Conservation (phyloP, 495 filamentous ascomycete genomes). For the Aspergillus sclerotioniger region DNA sequence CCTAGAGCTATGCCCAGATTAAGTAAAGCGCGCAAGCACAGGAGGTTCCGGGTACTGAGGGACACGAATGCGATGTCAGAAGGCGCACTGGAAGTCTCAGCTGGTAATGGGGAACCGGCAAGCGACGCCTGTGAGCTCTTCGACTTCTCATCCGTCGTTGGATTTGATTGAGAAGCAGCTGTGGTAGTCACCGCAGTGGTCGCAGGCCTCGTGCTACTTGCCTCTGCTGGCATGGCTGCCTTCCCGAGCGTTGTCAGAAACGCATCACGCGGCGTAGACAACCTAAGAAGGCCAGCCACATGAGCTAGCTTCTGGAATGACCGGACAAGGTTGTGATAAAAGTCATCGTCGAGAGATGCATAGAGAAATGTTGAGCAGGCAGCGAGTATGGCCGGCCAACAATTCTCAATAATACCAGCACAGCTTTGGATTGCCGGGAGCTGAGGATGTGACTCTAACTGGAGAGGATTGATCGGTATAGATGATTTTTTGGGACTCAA, state of each 20-base stretch:
- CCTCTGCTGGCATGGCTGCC: slow-evolving; percentile 78
- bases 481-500: slow-evolving; percentile 54
- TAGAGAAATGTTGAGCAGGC: slow-evolving; percentile 93
- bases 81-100: slow-evolving; percentile 21
- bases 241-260: slow-evolving; percentile 93
- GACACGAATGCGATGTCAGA: slow-evolving; percentile 39
- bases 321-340: slow-evolving; percentile 88
- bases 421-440: slow-evolving; percentile 69
- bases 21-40: slow-evolving; percentile 84
- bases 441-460: slow-evolving; percentile 66
- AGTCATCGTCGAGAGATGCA: slow-evolving; percentile 88
- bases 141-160: slow-evolving; percentile 40
- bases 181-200: slow-evolving; percentile 37
- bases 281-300: slow-evolving; percentile 82
- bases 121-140: slow-evolving; percentile 27
- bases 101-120: slow-evolving; percentile 17
- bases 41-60: slow-evolving; percentile 82
- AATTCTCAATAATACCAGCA: slow-evolving; percentile 79
- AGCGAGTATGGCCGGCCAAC: slow-evolving; percentile 93
- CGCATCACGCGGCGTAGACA: slow-evolving; percentile 85
- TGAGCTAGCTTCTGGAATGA: slow-evolving; percentile 95
- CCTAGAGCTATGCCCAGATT: slow-evolving; percentile 95
- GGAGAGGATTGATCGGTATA: slow-evolving; percentile 77
- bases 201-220: slow-evolving; percentile 44
- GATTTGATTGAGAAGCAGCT: slow-evolving; percentile 22